Evolutionary conservation across 257 asterid species (phyloP), one percentile per base, ranked within the genome.

Genomic region (Fraxinus quadrangulata): DNA sequence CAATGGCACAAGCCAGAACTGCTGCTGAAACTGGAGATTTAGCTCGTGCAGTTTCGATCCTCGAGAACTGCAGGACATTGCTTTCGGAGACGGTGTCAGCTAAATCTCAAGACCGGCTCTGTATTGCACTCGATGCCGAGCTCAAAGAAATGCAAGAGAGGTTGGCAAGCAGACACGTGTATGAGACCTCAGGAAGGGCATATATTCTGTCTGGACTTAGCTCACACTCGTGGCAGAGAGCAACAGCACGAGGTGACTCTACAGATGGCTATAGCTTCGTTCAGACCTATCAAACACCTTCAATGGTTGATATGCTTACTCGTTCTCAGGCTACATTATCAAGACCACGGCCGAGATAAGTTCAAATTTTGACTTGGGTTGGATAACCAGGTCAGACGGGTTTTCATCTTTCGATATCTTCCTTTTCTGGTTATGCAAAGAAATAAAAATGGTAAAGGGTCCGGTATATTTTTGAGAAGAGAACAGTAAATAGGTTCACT

Each of bases 201-300:
- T 75, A 75, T 47, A 75, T 75, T 63, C 72, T 75, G 42, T 75
- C 79, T 0, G 79, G 79, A 13, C 40, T 75, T 21, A 75, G 79
- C 40, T 75, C 79, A 39, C 79, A 75, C 71, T 40, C 79, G 5
- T 75, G 79, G 79, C 79, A 75, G 63, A 65, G 79, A 67, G 79
- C 79, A 2, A 75, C 79, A 5, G 73, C 79, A 2, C 59, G 79
- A 23, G 79, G 79, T 11, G 73, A 75, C 19, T 75, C 79, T 24
- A 75, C 73, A 8, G 79, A 66, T 26, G 47, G 31, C 2, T 75
- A 66, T 6, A 75, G 79, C 39, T 49, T 63, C n/a, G 30, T 67
- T 75, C 79, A 67, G 66, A 67, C 79, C 21, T 75, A 75, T 33
- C 73, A 66, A 28, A 75, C 79, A 11, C 79, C 73, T 2, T 65